Percentiles rank a stretch among this genome's conserved stretches.
phyloP scores from a whole-genome alignment of 306 rosid genomes.

The Casuarina equisetifolia region DNA sequence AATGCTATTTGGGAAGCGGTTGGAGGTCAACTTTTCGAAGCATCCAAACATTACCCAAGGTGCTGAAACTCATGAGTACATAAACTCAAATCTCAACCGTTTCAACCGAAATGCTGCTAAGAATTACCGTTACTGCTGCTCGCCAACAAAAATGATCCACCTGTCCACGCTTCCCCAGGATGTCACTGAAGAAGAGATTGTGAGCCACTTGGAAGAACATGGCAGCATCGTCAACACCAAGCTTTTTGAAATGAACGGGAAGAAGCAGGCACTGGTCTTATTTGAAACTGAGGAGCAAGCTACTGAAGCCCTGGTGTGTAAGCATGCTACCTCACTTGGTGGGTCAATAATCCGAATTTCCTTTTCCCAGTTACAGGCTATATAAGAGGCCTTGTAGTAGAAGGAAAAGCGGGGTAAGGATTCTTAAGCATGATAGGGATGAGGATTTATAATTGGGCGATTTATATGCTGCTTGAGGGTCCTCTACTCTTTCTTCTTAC shows the following conservation, averaged over 20 bases:
- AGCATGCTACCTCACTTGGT: conserved; percentile 81
- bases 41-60: conserved; percentile 89
- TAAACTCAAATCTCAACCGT: conserved; percentile 91
- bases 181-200: conserved; percentile 80
- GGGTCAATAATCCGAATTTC: conserved; percentile 86
- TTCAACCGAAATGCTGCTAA: conserved; percentile 98
- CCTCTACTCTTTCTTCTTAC: conserved; percentile 47
- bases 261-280: conserved; percentile 86
- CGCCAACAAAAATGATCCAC: conserved; percentile 92
- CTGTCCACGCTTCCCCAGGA: conserved; percentile 93
- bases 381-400: conserved; percentile 37
- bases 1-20: conserved; percentile 77
- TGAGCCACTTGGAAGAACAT: conserved; percentile 74
- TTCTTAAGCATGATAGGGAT: conserved; percentile 42
- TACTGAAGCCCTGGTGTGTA: conserved; percentile 95
- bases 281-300: conserved; percentile 95
- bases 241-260: conserved; percentile 98
- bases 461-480: conserved; percentile 44
- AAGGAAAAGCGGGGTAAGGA: conserved; percentile 36
- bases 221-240: conserved; percentile 73
- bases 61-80: conserved; percentile 83
- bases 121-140: conserved; percentile 97
- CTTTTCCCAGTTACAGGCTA: conserved; percentile 86
- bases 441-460: conserved; percentile 52
- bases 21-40: conserved; percentile 97